Conservation (phyloP, 1,284 basidiomycete species). For the Rhodotorula sp. region DNA sequence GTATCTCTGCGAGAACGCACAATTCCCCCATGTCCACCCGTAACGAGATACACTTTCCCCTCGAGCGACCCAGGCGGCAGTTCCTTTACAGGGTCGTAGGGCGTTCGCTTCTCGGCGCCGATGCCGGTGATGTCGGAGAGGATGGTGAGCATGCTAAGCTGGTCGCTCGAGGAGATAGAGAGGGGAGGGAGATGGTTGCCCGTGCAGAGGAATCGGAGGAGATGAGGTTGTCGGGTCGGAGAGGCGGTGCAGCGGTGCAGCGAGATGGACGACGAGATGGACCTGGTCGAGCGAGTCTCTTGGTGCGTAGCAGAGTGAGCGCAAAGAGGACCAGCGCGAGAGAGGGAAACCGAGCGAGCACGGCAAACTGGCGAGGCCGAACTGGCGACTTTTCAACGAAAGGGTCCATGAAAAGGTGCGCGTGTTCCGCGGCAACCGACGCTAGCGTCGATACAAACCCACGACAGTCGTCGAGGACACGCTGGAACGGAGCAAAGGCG, state of each 20-base stretch:
- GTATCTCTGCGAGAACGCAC: constrained; percentile 2
- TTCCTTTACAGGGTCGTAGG: constrained; percentile 5
- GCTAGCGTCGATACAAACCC: too few relatives aligned
- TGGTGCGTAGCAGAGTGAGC: background rate
- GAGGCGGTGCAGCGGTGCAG: too few relatives aligned
- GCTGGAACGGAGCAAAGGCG: too few relatives aligned
- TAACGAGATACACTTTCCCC: constrained; percentile 20
- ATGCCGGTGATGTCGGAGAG: constrained; percentile 22
- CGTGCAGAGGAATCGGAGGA: background rate
- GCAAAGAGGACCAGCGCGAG: background rate
- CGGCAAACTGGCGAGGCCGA: too few relatives aligned
- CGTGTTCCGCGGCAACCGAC: too few relatives aligned
- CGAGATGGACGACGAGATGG: too few relatives aligned
- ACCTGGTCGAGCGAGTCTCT: background rate
- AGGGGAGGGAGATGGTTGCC: too few relatives aligned
- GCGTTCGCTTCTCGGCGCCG: background rate
- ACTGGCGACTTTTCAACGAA: too few relatives aligned
- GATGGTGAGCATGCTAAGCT: background rate
- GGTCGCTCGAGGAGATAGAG: background rate
- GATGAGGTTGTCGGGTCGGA: background rate
- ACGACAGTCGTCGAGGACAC: too few relatives aligned
- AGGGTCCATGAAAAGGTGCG: too few relatives aligned
- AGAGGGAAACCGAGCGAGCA: background rate
- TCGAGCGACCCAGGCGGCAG: constrained; percentile 8
- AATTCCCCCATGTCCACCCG: constrained; percentile 28